Evolutionary conservation across 75 land plant species (phyloP).

Genomic region (Selaginella moellendorffii): DNA sequence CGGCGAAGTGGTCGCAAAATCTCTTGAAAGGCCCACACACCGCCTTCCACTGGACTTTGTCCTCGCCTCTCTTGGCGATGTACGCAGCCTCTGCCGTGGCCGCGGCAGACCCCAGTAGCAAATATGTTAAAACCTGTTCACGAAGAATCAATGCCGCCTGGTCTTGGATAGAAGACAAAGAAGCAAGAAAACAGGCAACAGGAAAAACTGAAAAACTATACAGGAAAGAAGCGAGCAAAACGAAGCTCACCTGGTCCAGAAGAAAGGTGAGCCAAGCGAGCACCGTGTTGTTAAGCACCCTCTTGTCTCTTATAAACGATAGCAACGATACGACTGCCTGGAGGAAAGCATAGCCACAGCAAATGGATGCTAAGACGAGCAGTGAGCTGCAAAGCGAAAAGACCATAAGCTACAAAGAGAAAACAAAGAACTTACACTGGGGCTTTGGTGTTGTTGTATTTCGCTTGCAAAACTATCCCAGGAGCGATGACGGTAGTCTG

Average conservation of each 20-base stretch:
- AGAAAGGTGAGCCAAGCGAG: neutral
- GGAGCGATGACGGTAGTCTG: neutral
- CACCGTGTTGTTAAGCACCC: neutral
- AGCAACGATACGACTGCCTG: neutral
- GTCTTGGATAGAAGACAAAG: too few species aligned
- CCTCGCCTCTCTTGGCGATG: conserved; percentile 51
- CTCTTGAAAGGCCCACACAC: conserved; percentile 29
- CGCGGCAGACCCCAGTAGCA: conserved; percentile 49
- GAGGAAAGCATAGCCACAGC: neutral
- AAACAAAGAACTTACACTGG: neutral
- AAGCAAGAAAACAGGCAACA: too few species aligned
- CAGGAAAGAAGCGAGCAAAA: too few species aligned
- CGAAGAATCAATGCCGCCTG: too few species aligned
- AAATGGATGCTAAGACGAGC: neutral
- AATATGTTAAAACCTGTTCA: conserved; percentile 54
- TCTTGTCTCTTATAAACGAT: neutral
- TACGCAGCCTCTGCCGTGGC: conserved; percentile 50
- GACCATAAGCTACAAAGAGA: neutral
- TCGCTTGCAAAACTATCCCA: neutral
- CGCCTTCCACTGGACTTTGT: conserved; percentile 38
- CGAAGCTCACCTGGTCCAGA: neutral
- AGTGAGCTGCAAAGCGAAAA: neutral
- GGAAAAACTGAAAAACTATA: too few species aligned
- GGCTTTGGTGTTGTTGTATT: neutral
- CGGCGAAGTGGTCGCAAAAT: conserved; percentile 40